Conservation (phyloP, 2,329 filamentous ascomycete species). For the Alternaria sp. region DNA sequence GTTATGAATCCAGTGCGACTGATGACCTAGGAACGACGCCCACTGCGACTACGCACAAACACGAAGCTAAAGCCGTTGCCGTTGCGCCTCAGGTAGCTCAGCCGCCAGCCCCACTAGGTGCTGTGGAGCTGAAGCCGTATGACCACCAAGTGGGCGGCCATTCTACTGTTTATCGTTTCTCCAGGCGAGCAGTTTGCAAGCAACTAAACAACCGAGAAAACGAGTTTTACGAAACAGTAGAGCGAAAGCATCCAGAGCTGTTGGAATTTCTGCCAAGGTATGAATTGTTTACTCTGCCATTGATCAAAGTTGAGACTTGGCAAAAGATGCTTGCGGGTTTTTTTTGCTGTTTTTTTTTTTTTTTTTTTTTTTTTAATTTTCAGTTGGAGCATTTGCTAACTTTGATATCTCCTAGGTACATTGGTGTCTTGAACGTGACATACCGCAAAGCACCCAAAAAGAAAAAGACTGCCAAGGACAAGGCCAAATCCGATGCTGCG, state of each 20-base stretch:
- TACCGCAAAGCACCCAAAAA: conserved; percentile 83
- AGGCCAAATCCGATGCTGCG: conserved; percentile 33
- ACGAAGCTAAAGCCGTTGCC: conserved; percentile 41
- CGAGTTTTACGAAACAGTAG: conserved; percentile 97
- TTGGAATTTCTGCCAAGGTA: conserved; percentile 86
- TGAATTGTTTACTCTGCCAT: conserved; percentile 32
- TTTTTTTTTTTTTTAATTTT: background rate
- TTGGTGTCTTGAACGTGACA: conserved; percentile 94
- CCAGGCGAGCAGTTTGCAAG: conserved; percentile 93
- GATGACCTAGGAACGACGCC: conserved; percentile 60
- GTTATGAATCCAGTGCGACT: conserved; percentile 63
- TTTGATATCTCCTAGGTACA: conserved; percentile 72
- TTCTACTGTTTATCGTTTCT: conserved; percentile 95
- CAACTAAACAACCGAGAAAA: conserved; percentile 98
- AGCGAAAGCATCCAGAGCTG: conserved; percentile 87
- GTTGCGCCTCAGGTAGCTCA: conserved; percentile 43
- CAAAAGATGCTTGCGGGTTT: conserved; percentile 48
- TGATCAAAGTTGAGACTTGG: conserved; percentile 53
- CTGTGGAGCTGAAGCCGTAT: conserved; percentile 95
- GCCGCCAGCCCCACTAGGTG: conserved; percentile 73
- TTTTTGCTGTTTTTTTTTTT: too few relatives aligned
- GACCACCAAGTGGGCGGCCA: conserved; percentile 97
- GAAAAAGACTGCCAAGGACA: conserved; percentile 54
- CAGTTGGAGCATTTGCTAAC: conserved; percentile 42
- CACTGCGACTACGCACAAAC: conserved; percentile 44